A percentile compares a stretch with the other conserved stretches of the same genome.
These are phyloP conservation scores for Teratosphaeria epicoccoides DNA, from an alignment of 2,329 filamentous ascomycete species.

Conservation along the genomic window DNA sequence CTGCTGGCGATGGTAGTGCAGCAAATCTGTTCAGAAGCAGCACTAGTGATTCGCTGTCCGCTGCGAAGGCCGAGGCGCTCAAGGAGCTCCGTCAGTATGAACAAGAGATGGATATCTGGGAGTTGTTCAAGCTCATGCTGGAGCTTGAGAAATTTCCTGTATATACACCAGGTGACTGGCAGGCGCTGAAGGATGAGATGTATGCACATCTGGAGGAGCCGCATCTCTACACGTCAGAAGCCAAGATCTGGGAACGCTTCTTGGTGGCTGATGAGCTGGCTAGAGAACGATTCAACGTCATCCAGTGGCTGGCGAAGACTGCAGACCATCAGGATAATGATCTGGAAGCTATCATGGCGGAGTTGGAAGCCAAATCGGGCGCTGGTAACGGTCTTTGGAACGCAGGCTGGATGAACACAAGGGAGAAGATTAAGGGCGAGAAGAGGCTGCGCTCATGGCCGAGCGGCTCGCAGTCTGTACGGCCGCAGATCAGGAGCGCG, in stretches of 20 bases:
- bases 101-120: constrained; percentile 83
- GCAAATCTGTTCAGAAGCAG: background rate
- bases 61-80: constrained; percentile 27
- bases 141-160: constrained; percentile 27
- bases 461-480: constrained; percentile 40
- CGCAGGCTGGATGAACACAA: constrained; percentile 86
- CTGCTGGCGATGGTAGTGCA: constrained; percentile 8
- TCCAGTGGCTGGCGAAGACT: constrained; percentile 77
- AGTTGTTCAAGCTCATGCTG: constrained; percentile 66
- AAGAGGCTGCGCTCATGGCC: constrained; percentile 60
- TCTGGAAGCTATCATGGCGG: constrained; percentile 64
- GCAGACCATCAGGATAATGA: constrained; percentile 57
- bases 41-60: constrained; percentile 3
- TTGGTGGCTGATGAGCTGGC: constrained; percentile 61
- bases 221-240: constrained; percentile 47
- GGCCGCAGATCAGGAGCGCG: constrained; percentile 31
- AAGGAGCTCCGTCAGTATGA: constrained; percentile 56
- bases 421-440: constrained; percentile 76
- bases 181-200: constrained; percentile 24
- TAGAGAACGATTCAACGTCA: constrained; percentile 64
- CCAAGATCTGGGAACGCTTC: constrained; percentile 62
- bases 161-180: constrained; percentile 1
- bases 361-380: constrained; percentile 56
- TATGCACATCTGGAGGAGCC: constrained; percentile 24
- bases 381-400: constrained; percentile 67